Conservation (phyloP, 148 eudicot species). For the Camellia sinensis region DNA sequence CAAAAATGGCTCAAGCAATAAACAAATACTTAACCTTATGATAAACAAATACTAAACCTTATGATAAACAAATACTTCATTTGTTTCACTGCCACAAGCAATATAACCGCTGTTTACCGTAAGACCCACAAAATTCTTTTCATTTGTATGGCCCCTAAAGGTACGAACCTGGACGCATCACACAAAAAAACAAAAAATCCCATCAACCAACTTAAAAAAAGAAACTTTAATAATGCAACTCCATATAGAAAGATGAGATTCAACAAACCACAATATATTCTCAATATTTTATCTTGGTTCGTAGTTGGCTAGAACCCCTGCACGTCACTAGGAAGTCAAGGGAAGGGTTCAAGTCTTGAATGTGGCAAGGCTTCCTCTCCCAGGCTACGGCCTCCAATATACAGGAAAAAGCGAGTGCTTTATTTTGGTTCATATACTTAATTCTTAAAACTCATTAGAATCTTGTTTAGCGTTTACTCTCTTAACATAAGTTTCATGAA, state of each 20-base stretch:
- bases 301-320: too few relatives aligned
- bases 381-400: too few relatives aligned
- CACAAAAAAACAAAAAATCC: not conserved
- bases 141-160: conserved; percentile 72
- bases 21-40: conserved; percentile 58
- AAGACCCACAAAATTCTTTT: conserved; percentile 88
- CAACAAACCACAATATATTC: not conserved
- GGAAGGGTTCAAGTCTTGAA: too few relatives aligned
- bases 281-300: not conserved
- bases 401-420: not conserved
- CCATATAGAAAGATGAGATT: not conserved
- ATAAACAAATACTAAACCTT: conserved; percentile 58
- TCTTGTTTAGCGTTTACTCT: not conserved
- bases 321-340: too few relatives aligned
- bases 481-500: not conserved
- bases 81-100: conserved; percentile 90
- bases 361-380: too few relatives aligned
- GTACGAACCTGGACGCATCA: conserved; percentile 51
- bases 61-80: conserved; percentile 82
- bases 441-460: not conserved
- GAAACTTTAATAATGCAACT: not conserved
- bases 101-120: conserved; percentile 67
- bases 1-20: not conserved
- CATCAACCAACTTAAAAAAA: not conserved
- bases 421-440: not conserved